A percentile compares a stretch with the other conserved stretches of the same genome.
Conservation (phyloP, 495 filamentous ascomycete species). For the Neurospora cerealis region DNA sequence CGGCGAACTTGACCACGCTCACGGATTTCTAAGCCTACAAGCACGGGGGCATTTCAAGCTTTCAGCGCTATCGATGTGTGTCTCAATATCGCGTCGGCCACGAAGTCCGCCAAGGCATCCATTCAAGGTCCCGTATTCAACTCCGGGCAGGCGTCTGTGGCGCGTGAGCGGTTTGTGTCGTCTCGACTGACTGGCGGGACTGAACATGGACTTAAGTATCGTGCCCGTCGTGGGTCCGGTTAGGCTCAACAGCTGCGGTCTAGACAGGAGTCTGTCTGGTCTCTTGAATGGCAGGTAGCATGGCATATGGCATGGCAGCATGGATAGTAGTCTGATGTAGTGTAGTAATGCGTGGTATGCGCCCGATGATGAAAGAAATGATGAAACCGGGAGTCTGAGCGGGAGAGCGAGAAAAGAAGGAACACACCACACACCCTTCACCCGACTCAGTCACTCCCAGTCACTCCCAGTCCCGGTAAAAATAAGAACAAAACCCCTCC, state of each 20-base stretch:
- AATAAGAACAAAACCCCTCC: constrained; percentile 1
- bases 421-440: constrained; percentile 1
- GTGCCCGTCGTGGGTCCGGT: not conserved
- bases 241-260: not conserved
- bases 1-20: not conserved
- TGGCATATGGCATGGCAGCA: not conserved
- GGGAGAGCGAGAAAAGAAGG: constrained; percentile 5
- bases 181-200: not conserved
- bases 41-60: not conserved
- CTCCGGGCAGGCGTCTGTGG: not conserved
- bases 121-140: not conserved
- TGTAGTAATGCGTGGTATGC: not conserved
- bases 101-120: not conserved
- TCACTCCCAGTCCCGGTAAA: not conserved
- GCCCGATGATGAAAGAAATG: constrained; percentile 22
- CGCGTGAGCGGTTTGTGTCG: not conserved
- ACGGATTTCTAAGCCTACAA: not conserved
- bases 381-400: constrained; percentile 23
- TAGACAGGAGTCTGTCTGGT: not conserved
- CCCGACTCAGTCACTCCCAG: constrained; percentile 4
- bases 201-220: not conserved
- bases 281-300: not conserved
- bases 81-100: not conserved
- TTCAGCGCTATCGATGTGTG: not conserved
- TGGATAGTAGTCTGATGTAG: not conserved